Evolutionary conservation across 371 early-diverging fungal species (phyloP), one percentile per base, ranked within the genome.

Genomic region (Saksenaea oblongispora): DNA sequence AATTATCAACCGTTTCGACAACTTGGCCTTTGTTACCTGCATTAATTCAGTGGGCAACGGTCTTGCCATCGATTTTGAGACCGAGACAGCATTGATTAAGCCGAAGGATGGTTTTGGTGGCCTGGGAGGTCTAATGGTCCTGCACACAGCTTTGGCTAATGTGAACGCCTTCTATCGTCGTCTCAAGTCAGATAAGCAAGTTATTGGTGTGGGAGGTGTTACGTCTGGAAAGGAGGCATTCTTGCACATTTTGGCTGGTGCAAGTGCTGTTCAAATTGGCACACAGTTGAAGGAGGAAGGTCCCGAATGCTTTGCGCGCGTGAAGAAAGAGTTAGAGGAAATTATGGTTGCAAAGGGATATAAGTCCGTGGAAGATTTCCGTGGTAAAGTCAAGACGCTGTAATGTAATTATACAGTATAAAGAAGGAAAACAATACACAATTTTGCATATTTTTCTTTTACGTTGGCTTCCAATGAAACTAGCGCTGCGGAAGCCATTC

Each of bases 21-120:
- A 78, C 41, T 53, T 82, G 37, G 73, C 70, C 1, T 82, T 67
- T 58, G 72, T 82, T 3, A 82, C 82, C 17, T 79, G 79, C 54
- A 74, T 82, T 56, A 82, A 82, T 61, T 79, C 82, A 7, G 79
- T 82, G 17, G 82, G 82, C 63, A 79, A 79, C 37, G 82, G 82
- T 37, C 61, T 82, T 26, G 79, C 79, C 28, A 79, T 82, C 63
- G 82, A 82, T 55, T 68, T 79, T 51, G 79, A 78, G 18, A 79
- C 82, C 13, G 82, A 82, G 54, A 69, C 75, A 2, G 79, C 75
- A 4, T 41, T 76, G 64, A 77, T 82, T 36, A 79, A 78, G 62
- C 82, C 82, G 51, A 79, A 79, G 63, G 82, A 79, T 69, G 79
- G 79, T 5, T 82, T 82, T 65, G 82, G 82, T 70, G 82, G 82